Evolutionary conservation across 1,139 yeast species (phyloP).

Genomic region (Saccharomycopsis hybrid): DNA sequence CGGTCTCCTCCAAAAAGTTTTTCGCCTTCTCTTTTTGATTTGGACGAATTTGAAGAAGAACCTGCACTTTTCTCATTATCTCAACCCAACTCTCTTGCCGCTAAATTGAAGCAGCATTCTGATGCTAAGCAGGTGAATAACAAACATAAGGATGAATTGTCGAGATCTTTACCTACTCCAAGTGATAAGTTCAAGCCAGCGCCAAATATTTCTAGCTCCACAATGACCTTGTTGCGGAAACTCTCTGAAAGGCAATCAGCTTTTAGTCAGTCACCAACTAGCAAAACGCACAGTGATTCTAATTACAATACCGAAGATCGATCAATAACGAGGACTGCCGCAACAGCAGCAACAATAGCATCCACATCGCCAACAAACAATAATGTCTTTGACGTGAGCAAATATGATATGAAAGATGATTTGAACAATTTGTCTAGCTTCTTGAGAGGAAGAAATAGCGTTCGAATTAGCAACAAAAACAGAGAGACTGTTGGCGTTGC

Average conservation of each 20-base stretch:
- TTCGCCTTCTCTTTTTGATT: constrained; percentile 11
- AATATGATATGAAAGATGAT: constrained; percentile 14
- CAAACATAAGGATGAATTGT: constrained; percentile 3
- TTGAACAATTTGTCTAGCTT: constrained; percentile 14
- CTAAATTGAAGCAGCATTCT: constrained; percentile 15
- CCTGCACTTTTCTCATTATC: constrained; percentile 17
- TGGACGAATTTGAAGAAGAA: constrained; percentile 11
- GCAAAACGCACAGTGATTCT: neutral
- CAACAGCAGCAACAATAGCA: no score
- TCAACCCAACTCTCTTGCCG: constrained; percentile 17
- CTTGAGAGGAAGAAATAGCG: constrained; percentile 9
- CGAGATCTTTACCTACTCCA: constrained; percentile 14
- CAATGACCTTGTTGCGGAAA: constrained; percentile 14
- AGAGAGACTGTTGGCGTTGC: neutral
- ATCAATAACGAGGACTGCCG: no score
- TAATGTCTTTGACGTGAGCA: constrained; percentile 11
- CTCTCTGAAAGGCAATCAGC: constrained; percentile 16
- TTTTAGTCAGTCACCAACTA: neutral
- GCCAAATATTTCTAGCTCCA: constrained; percentile 14
- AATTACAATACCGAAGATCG: neutral
- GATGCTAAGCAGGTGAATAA: constrained; percentile 4
- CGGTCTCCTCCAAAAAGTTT: neutral
- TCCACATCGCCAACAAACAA: neutral
- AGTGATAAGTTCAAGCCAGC: constrained; percentile 14
- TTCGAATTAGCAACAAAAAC: neutral